Evolutionary conservation across 73 alveolate genomes (phyloP).

Genomic region (Tetrahymena malaccensis): DNA sequence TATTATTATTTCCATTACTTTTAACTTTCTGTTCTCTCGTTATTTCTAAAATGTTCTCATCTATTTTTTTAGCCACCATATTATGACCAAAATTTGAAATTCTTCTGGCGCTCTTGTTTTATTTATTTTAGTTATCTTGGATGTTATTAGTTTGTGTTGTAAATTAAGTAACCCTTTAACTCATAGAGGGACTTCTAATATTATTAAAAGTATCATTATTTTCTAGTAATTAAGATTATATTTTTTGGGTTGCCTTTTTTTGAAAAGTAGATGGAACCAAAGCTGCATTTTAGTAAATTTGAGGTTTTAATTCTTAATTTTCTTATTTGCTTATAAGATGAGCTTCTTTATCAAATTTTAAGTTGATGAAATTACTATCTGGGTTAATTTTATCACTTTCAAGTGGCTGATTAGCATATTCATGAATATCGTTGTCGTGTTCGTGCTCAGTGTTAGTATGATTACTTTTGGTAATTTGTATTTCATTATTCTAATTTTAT

Average conservation of each 20-base stretch:
- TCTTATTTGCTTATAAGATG: background rate
- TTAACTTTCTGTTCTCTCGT: background rate
- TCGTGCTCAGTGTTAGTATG: background rate
- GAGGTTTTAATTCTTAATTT: background rate
- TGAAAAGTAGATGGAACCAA: background rate
- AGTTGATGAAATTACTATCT: background rate
- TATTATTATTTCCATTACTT: background rate
- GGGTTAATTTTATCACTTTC: background rate
- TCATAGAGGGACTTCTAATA: background rate
- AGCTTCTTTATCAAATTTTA: background rate
- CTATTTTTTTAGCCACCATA: background rate
- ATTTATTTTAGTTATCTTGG: background rate
- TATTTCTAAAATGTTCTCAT: background rate
- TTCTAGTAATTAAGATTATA: background rate
- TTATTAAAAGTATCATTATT: background rate
- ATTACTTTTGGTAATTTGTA: background rate
- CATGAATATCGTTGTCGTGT: background rate
- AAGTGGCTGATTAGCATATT: background rate
- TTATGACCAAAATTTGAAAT: background rate
- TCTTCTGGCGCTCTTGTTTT: background rate
- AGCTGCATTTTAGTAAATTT: background rate
- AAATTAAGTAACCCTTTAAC: background rate
- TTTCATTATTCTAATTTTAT: background rate
- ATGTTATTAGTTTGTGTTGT: background rate
- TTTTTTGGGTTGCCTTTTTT: background rate